Percentiles rank a stretch among this genome's conserved stretches.
phyloP scores from a whole-genome alignment of 2,329 filamentous ascomycete species.

The Colletotrichum chrysophilum region DNA sequence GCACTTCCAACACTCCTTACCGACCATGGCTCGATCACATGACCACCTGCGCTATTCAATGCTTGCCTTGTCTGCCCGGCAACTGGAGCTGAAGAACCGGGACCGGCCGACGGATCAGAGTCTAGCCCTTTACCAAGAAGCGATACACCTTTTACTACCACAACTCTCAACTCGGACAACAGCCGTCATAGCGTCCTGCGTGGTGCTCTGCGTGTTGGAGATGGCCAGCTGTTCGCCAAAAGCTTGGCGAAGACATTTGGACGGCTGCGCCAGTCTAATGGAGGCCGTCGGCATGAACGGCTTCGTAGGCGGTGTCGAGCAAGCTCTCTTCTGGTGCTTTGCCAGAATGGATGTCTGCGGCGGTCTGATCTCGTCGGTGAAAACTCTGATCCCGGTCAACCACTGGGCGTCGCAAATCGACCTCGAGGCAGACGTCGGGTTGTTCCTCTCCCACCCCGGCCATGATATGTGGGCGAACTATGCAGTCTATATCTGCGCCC shows the following conservation, averaged over 20 bases:
- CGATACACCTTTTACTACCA: constrained; percentile 48
- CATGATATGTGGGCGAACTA: constrained; percentile 64
- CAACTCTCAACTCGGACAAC: constrained; percentile 36
- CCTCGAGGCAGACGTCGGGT: constrained; percentile 33
- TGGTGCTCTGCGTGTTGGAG: constrained; percentile 43
- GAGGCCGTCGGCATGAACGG: constrained; percentile 57
- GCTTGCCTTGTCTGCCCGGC: constrained; percentile 59
- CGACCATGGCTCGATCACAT: constrained; percentile 53
- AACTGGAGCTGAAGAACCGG: constrained; percentile 54
- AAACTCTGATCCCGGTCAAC: constrained; percentile 52
- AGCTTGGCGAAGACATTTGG: constrained; percentile 62
- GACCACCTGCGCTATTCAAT: constrained; percentile 55
- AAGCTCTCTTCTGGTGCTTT: constrained; percentile 65
- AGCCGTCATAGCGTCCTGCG: constrained; percentile 39
- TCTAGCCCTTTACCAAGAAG: constrained; percentile 60
- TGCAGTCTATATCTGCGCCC: constrained; percentile 60
- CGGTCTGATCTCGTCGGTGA: constrained; percentile 59
- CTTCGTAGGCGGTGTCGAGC: constrained; percentile 55
- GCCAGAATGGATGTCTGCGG: constrained; percentile 64
- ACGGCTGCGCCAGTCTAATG: constrained; percentile 62
- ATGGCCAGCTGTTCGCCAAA: constrained; percentile 45
- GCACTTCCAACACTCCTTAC: constrained; percentile 57
- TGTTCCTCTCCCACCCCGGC: constrained; percentile 40
- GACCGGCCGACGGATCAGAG: constrained; percentile 51
- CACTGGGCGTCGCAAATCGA: constrained; percentile 46